Evolutionary conservation across 1,139 yeast genomes (phyloP), one percentile per base, ranked within the genome.

Genomic region (Saccharomyces pastorianus): DNA sequence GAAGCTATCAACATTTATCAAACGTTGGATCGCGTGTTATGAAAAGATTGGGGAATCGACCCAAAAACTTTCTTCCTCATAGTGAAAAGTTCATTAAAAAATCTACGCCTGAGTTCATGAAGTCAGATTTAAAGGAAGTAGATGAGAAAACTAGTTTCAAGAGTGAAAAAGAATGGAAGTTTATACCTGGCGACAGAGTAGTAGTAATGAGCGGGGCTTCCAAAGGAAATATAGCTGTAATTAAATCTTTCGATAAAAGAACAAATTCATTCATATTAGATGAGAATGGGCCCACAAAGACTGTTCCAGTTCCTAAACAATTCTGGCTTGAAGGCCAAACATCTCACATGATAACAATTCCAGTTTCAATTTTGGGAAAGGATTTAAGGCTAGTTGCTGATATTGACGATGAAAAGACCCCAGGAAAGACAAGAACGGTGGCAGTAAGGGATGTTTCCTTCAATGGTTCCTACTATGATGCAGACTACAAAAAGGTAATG

Each of bases 361-460:
- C 86, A 47, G 69, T 69, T 48, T 77, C 87, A 46, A 83, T 88
- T 53, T 78, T 78, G 57, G 85, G 85, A 55, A 77, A 78, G 47
- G 82, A 83, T 58, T 75, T 91, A 53, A 82, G 84, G 66, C 78
- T 91, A 50, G 95, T 93, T 2, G 93, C 95, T 23, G 88, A 87
- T 61, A 78, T 88, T 51, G 81, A 76, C 56, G 79, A 80, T 57
- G 87, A 83, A 52, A 78, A 73, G 38, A 54, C 50, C 17, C 64
- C 65, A 6, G 66, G 66, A 4, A 51, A 52, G n/a, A 74, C 77
- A 38, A 82, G 77, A 58, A 80, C 86, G 28, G 87, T 89, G 28
- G 96, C 91, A 3, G 89, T 96, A 20, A 88, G 88, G 61, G 82
- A 84, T 47, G 68, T 91, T 29, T 82, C 76, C 34, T 82, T 83